Evolutionary conservation across 352 stramenopile genomes (phyloP).

Genomic region (Pelagophyceae sp.): DNA sequence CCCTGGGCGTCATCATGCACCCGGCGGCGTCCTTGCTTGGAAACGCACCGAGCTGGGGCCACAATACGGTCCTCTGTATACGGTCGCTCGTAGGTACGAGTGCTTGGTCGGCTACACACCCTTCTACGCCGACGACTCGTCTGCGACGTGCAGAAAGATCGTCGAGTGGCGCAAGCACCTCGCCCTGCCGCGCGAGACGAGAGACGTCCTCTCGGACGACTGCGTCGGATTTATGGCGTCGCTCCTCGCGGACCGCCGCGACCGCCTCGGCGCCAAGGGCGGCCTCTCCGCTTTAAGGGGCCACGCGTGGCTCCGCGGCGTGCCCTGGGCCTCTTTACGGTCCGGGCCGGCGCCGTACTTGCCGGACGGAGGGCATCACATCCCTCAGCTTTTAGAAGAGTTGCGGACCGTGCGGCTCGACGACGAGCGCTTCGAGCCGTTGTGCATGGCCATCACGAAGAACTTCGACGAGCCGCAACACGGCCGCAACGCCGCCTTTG

Average conservation of each 20-base stretch:
- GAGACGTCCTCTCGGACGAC: conserved; percentile 38
- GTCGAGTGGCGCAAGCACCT: conserved; percentile 65
- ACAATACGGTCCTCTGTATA: too few species aligned
- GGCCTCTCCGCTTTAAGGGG: conserved; percentile 89
- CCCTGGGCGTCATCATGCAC: conserved; percentile 97
- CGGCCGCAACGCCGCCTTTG: conserved; percentile 22
- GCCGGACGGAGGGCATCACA: conserved; percentile 67
- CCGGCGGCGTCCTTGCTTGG: too few species aligned
- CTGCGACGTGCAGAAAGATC: conserved; percentile 93
- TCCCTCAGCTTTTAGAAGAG: conserved; percentile 78
- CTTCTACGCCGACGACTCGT: conserved; percentile 91
- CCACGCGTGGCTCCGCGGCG: conserved; percentile 89
- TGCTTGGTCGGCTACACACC: conserved; percentile 96
- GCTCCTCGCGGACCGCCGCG: conserved; percentile 85
- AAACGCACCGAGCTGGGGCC: too few species aligned
- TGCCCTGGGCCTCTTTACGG: conserved; percentile 80
- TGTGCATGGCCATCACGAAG: conserved; percentile 21
- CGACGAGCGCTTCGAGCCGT: conserved; percentile 31
- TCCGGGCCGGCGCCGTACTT: conserved; percentile 74
- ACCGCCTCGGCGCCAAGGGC: conserved; percentile 72
- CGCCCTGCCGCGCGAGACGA: conserved; percentile 19
- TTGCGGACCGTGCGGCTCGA: conserved; percentile 64
- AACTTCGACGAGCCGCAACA: conserved; percentile 34
- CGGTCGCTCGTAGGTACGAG: too few species aligned
- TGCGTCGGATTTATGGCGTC: conserved; percentile 60